Evolutionary conservation across 2,329 filamentous ascomycete genomes (phyloP).

Genomic region (Pseudogymnoascus verrucosus): DNA sequence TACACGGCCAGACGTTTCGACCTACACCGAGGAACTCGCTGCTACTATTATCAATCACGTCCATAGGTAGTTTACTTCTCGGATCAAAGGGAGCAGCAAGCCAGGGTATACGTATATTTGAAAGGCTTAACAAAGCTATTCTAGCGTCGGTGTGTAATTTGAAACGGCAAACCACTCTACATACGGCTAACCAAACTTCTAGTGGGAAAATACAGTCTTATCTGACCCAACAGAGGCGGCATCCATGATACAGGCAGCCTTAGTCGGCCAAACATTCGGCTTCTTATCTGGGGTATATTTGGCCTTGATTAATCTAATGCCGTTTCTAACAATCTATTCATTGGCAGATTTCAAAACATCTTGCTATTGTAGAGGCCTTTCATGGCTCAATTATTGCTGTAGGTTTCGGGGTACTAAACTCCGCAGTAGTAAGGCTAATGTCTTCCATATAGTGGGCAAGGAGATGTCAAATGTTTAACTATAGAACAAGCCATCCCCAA

Average conservation of each 20-base stretch:
- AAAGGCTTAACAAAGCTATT: conserved; percentile 15
- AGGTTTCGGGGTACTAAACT: neutral
- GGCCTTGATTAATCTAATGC: neutral
- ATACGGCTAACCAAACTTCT: neutral
- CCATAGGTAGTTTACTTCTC: conserved; percentile 16
- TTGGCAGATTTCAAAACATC: conserved; percentile 13
- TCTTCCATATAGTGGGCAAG: conserved; percentile 9
- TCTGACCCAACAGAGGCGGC: neutral
- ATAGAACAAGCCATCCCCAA: neutral
- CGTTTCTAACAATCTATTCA: neutral
- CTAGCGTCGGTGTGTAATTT: conserved; percentile 9
- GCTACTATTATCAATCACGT: conserved; percentile 15
- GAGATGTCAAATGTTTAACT: conserved; percentile 10
- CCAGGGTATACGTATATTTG: conserved; percentile 14
- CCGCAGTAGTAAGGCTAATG: no score
- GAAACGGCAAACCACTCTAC: no score
- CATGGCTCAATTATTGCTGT: conserved; percentile 15
- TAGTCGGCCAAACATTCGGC: conserved; percentile 15
- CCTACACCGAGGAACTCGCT: conserved; percentile 12
- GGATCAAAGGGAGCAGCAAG: conserved; percentile 3
- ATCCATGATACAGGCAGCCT: conserved; percentile 13
- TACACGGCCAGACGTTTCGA: conserved; percentile 15
- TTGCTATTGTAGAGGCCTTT: conserved; percentile 13
- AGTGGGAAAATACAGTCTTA: conserved; percentile 13
- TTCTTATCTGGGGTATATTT: conserved; percentile 14